These are phyloP conservation scores for Pilobolus umbonatus DNA, from an alignment of 192 early-diverging fungal species.

Conservation along the genomic window DNA sequence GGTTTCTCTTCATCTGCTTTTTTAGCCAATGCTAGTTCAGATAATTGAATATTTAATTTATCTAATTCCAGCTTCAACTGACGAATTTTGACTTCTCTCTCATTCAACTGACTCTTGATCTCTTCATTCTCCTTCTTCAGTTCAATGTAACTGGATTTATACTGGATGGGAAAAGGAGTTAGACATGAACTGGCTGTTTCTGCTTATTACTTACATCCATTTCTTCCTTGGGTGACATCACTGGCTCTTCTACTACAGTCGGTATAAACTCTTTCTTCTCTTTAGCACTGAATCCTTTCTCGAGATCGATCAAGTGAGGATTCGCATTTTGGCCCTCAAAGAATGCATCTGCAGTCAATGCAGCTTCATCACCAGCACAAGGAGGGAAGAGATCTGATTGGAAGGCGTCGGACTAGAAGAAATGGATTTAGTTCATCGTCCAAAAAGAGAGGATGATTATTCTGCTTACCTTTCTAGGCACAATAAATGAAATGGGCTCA, in stretches of 20 bases:
- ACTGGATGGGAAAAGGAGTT: constrained; percentile 29
- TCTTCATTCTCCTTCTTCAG: constrained; percentile 81
- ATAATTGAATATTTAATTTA: constrained; percentile 33
- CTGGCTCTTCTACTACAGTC: constrained; percentile 44
- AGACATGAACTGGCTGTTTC: not conserved
- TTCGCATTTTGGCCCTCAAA: constrained; percentile 80
- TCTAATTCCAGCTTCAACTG: constrained; percentile 77
- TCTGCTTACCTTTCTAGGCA: constrained; percentile 80
- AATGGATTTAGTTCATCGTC: too few relatives aligned
- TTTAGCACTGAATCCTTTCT: constrained; percentile 62
- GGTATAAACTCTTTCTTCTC: constrained; percentile 77
- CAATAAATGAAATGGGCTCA: constrained; percentile 95
- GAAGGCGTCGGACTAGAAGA: constrained; percentile 84
- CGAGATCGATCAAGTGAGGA: constrained; percentile 74
- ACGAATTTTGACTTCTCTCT: constrained; percentile 72
- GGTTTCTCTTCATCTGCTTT: constrained; percentile 19
- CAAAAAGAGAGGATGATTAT: not conserved
- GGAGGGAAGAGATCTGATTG: constrained; percentile 95
- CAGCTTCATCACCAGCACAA: constrained; percentile 69
- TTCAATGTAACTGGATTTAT: constrained; percentile 70
- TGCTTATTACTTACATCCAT: constrained; percentile 40
- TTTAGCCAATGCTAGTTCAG: constrained; percentile 22
- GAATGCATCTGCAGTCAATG: constrained; percentile 89
- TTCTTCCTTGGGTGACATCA: constrained; percentile 41
- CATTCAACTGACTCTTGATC: constrained; percentile 65